Evolutionary conservation across 2,329 filamentous ascomycete genomes (phyloP), one percentile per base, ranked within the genome.

Genomic region (Colletotrichum sp.): DNA sequence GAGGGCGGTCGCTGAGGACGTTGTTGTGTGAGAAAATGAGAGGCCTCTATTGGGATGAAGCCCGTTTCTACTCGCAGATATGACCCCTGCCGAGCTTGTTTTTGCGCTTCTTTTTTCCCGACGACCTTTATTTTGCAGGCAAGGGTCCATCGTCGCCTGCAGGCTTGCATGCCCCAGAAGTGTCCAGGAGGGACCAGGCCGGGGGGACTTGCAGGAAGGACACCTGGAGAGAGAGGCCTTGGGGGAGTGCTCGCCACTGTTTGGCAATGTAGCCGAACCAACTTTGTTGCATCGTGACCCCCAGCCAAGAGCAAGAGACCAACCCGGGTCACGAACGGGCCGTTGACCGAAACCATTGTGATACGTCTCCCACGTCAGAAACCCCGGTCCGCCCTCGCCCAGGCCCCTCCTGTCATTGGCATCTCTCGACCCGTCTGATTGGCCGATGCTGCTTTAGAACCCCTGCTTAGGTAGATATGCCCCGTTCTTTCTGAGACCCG

Each of bases 271-370:
- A 71, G 60, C 75, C 71, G 66, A 76, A 36, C 72, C 71, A 63
- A 71, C 52, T 71, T 36, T 75, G 75, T 74, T 65, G 71, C 71
- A 73, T 76, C 44, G 26, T 24, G 57, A 65, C 73, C 64, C 63
- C 34, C 64, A 44, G 30, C 70, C 70, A 64, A 72, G 69, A 60
- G 18, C 44, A 26, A 49, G 28, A 75, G 26, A 24, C 52, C 44
- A 65, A 63, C 44, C 75, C 77, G 77, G 77, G 64, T 78, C 75
- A 74, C 64, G 71, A 74, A 72, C 71, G 72, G 77, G 71, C 75
- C 77, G 77, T 65, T 59, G 39, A 44, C 77, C 77, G 77, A 78
- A 78, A 78, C 77, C 71, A 74, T 28, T 74, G 49, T 78, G 77
- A 78, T 71, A 78, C 77, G 72, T 72, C 68, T 66, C 64, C 66